phyloP scores from a whole-genome alignment of 2,329 filamentous ascomycete genomes.

The Sphaerulina populicola region DNA sequence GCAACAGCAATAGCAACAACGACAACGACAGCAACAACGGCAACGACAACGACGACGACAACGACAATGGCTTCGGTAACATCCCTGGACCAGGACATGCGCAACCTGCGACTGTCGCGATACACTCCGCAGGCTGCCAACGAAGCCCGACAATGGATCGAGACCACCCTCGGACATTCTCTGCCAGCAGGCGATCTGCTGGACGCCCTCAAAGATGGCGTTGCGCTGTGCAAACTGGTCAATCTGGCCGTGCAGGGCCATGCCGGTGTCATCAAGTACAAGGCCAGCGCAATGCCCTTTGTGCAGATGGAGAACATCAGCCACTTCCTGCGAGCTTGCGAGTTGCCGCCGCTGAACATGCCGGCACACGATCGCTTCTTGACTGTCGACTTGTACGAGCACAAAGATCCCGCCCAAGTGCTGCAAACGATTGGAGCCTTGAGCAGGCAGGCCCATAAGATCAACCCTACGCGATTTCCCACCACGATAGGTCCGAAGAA shows the following conservation, averaged over 20 bases:
- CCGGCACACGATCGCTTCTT: constrained; percentile 93
- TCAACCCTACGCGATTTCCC: constrained; percentile 67
- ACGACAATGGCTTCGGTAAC: constrained; percentile 77
- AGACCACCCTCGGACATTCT: constrained; percentile 65
- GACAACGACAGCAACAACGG: constrained; percentile 51
- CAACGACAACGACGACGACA: constrained; percentile 30
- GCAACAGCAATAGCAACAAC: background rate
- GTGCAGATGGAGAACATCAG: constrained; percentile 99
- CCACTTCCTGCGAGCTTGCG: constrained; percentile 83
- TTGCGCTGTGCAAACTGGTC: constrained; percentile 84
- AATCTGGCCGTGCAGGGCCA: constrained; percentile 70
- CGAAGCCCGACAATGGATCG: constrained; percentile 79
- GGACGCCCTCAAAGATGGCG: constrained; percentile 80
- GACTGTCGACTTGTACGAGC: constrained; percentile 91
- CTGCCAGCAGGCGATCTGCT: constrained; percentile 69
- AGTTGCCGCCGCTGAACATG: constrained; percentile 73
- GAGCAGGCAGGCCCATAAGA: constrained; percentile 70
- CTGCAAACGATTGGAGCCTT: constrained; percentile 87
- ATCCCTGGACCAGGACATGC: constrained; percentile 90
- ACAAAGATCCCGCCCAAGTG: constrained; percentile 92
- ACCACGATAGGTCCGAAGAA: constrained; percentile 66
- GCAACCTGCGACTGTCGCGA: constrained; percentile 81
- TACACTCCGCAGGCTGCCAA: constrained; percentile 87
- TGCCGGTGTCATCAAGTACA: constrained; percentile 75
- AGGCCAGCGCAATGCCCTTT: constrained; percentile 89